phyloP scores from a whole-genome alignment of 345 rosid genomes.

The Lepidium aucheri region DNA sequence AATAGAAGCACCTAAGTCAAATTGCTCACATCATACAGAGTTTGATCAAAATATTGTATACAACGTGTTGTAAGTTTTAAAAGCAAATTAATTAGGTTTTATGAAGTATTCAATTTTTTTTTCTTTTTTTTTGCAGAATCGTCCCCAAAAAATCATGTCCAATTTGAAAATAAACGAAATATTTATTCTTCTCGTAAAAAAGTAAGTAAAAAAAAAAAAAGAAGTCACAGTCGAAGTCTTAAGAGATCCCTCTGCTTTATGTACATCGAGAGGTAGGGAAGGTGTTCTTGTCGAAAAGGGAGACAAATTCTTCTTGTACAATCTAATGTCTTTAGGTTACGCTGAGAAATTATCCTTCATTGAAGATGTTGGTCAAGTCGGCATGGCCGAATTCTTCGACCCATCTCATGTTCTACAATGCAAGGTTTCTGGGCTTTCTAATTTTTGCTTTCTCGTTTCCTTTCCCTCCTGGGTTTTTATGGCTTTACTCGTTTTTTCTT shows the following conservation, averaged over 20 bases:
- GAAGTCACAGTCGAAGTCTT: neutral
- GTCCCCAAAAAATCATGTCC: too few species aligned
- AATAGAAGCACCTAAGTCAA: too few species aligned
- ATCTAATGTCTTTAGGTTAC: conserved; percentile 87
- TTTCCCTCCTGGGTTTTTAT: neutral
- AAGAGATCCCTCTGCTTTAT: conserved; percentile 14
- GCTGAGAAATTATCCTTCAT: conserved; percentile 98
- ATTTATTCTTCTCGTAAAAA: too few species aligned
- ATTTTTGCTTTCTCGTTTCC: neutral
- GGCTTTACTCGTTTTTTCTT: conserved; percentile 10
- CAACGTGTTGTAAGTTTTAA: too few species aligned
- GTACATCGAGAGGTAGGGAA: conserved; percentile 12
- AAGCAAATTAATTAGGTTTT: too few species aligned
- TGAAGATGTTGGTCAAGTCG: conserved; percentile 98
- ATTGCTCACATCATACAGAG: too few species aligned
- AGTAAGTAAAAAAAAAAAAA: too few species aligned
- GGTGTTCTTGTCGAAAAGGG: conserved; percentile 12
- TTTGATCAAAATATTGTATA: too few species aligned
- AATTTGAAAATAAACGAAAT: too few species aligned
- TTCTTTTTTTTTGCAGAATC: too few species aligned
- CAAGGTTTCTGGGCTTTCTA: conserved; percentile 38
- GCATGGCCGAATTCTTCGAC: conserved; percentile 93
- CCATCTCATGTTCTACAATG: conserved; percentile 59
- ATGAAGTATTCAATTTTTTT: too few species aligned
- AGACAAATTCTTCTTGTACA: neutral